These are phyloP conservation scores for Candida verbasci DNA, from an alignment of 805 yeast genomes.

Conservation along the genomic window DNA sequence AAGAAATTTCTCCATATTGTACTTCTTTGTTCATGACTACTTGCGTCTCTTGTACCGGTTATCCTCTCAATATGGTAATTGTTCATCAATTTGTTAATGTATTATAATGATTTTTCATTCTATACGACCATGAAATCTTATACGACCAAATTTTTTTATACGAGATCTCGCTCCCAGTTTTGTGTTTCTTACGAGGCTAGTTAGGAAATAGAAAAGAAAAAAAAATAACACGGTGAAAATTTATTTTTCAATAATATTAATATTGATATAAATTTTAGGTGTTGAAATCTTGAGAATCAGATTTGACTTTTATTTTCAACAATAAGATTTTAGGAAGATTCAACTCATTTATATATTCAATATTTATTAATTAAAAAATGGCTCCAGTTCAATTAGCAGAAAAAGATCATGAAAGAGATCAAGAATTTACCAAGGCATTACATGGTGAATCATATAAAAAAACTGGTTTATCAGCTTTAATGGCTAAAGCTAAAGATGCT, in stretches of 20 bases:
- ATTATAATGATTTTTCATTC: too few species aligned
- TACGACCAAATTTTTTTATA: slow-evolving; percentile 1
- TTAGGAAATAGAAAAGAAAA: not conserved
- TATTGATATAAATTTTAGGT: not conserved
- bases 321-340: slow-evolving; percentile 2
- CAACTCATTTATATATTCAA: slow-evolving; percentile 6
- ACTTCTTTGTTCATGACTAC: too few species aligned
- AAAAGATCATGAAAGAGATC: slow-evolving; percentile 56
- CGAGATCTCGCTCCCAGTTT: slow-evolving; percentile 4
- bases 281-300: not conserved
- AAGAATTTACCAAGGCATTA: slow-evolving; percentile 74
- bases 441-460: slow-evolving; percentile 74
- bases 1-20: too few species aligned
- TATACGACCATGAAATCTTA: slow-evolving; percentile 1
- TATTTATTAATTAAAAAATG: not conserved
- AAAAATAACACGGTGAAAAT: slow-evolving; percentile 2
- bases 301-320: not conserved
- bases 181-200: slow-evolving; percentile 1
- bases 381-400: slow-evolving; percentile 25
- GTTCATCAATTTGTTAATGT: too few species aligned
- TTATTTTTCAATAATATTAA: slow-evolving; percentile 1
- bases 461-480: slow-evolving; percentile 72
- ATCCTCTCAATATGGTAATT: too few species aligned
- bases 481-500: slow-evolving; percentile 70
- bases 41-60: too few species aligned